A percentile compares a stretch with the other conserved stretches of the same genome.
These are phyloP conservation scores for Colletotrichum viniferum DNA, from an alignment of 2,329 filamentous ascomycete species.

Conservation along the genomic window DNA sequence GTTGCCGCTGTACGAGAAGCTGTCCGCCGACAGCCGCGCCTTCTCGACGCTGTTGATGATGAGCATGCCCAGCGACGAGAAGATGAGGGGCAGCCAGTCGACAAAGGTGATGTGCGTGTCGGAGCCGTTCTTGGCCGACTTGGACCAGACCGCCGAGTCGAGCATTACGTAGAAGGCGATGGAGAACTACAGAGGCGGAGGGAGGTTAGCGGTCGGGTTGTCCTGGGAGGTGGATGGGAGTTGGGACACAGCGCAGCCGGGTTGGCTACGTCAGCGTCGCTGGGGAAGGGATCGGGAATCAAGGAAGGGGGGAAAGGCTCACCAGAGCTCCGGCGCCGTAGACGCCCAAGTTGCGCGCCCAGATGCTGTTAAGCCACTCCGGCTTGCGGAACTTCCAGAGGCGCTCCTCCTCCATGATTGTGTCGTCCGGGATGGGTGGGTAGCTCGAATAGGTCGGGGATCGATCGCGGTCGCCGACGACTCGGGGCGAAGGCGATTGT, in stretches of 20 bases:
- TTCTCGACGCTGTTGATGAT: slow-evolving; percentile 76
- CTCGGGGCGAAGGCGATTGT: not conserved
- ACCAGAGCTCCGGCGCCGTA: slow-evolving; percentile 68
- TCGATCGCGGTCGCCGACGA: slow-evolving; percentile 8
- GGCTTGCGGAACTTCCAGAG: slow-evolving; percentile 72
- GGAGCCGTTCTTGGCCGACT: slow-evolving; percentile 63
- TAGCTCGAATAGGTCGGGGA: not conserved
- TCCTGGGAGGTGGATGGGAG: not conserved
- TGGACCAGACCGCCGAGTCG: slow-evolving; percentile 71
- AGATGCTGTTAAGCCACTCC: slow-evolving; percentile 69
- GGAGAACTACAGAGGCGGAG: slow-evolving; percentile 56
- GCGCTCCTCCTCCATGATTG: slow-evolving; percentile 65
- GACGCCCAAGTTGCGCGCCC: slow-evolving; percentile 67
- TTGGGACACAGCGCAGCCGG: not conserved
- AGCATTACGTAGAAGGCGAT: slow-evolving; percentile 73
- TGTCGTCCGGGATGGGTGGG: not conserved
- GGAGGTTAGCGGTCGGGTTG: slow-evolving; percentile 1
- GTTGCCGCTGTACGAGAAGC: slow-evolving; percentile 64
- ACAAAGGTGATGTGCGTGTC: slow-evolving; percentile 68
- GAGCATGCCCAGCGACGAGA: slow-evolving; percentile 70
- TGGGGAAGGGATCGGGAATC: not conserved
- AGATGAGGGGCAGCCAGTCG: slow-evolving; percentile 73
- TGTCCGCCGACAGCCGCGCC: slow-evolving; percentile 66
- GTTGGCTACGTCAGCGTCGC: not conserved
- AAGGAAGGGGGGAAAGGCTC: slow-evolving; percentile 34